Base-by-base conservation (phyloP, 768 basidiomycete species). In the Tulasnella calospora region DNA sequence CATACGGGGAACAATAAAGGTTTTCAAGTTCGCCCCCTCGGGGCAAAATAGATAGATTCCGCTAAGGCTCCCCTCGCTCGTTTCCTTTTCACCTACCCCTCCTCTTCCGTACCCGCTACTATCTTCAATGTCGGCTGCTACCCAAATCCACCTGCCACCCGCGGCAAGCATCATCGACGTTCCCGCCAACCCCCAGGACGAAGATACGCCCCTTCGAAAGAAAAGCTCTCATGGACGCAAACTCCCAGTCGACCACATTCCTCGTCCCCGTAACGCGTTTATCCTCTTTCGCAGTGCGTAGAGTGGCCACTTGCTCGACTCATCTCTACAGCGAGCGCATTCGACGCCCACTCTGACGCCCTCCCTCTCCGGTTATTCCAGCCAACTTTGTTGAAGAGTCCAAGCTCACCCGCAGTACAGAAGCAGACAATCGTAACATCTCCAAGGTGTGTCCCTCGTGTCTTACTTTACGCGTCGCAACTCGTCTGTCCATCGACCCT, bases 251-350 rank as follows among this genome's bases (percentile, higher is more conserved):
- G 47, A 80, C 77, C 77, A 80, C 44, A 74, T 80, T 73, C 79
- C 79, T 36, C 77, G 79, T 21, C 79, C 79, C 1, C 77, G 40
- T 10, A 80, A 80, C 73, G 71, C 79, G 51, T 80, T 80, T 77
- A 80, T 80, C 67, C 74, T 78, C 46, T 80, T 80, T 74, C 74
- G 79, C 30, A 78, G 73, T 67, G 67, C 36, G 76, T 78, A 30
- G 9, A 44, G 13, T 3, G 38, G 46, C 35, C 30, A 1, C 38
- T 47, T 12, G 35, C n/a, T 30, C 67, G 27, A 33, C 61, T 33
- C 33, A 27, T 4, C n/a, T n/a, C 21, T 13, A 33, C 41, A 44
- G 41, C 41, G 41, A 10, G 9, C 41, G 9, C 33, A 8, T 30
- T 33, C 27, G 30, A 3, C 13, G 30, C 61, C 35, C 17, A 1